Evolutionary conservation across 1,284 basidiomycete genomes (phyloP), one percentile per base, ranked within the genome.

Genomic region (Peniophora sp.): DNA sequence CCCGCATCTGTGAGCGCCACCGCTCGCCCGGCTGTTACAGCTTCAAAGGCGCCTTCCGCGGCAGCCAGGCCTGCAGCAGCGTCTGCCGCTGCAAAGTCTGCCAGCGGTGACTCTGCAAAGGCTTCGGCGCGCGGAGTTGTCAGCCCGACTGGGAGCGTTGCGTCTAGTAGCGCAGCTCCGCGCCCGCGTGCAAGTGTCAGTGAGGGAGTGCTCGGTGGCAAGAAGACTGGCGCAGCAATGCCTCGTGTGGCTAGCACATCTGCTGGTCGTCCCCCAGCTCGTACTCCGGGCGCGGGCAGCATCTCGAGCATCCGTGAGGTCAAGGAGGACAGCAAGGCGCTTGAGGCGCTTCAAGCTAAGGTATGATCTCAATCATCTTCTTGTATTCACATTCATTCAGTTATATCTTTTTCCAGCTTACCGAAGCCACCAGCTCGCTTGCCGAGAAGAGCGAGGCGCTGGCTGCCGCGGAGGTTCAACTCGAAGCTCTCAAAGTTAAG

Each of bases 261-360:
- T 20, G 61, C 56, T 19, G 32, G 64, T 11, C 50, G 66, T 1
- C 63, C 65, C 44, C 56, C 64, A 19, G 72, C 69, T 50, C 56
- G 71, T 22, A 61, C 75, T 14, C 56, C 67, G 14, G 68, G 66
- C 20, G 59, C 75, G 23, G 69, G 72, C 14, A 88, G 86, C 2
- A 79, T 89, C 47, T 76, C 83, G 12, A 85, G 86, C 3, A 80
- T 89, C 53, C 77, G 71, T 53, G 87, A 87, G 58, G 70, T 83
- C 11, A 78, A 75, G 56, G 83, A 81, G 56, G 81, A 82, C 56
- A 69, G 63, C n/a, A 77, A 77, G 58, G 72, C 65, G 16, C 56
- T 79, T 22, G 73, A 76, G 50, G 82, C 80, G 50, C 58, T 88
- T 20, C 80, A 84, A 62, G 67, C 61, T 50, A 81, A 87, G 76